A percentile compares a stretch with the other conserved stretches of the same genome.
Conservation (phyloP, 2,329 filamentous ascomycete species). For the Pseudocercospora vitis region DNA sequence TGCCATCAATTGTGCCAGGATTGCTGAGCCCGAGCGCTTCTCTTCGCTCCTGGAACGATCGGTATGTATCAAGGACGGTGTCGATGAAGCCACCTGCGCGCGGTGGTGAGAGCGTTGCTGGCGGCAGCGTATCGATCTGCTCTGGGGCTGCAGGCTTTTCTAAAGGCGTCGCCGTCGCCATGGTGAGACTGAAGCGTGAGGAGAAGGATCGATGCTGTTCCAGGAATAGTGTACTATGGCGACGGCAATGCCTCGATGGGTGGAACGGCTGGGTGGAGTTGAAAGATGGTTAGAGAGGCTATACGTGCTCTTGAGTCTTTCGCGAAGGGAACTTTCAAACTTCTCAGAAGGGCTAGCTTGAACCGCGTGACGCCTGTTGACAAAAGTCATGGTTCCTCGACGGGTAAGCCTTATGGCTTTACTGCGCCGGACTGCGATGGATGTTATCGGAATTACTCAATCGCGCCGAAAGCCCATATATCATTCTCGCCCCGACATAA, state of each 20-base stretch:
- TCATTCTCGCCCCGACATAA: too few species aligned
- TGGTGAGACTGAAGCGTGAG: not conserved
- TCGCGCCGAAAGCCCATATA: too few species aligned
- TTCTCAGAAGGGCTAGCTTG: too few species aligned
- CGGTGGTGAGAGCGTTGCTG: conserved; percentile 26
- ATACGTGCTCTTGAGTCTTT: not conserved
- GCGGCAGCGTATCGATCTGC: conserved; percentile 25
- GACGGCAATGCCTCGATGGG: conserved; percentile 6
- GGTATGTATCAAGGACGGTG: conserved; percentile 64
- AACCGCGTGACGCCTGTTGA: too few species aligned
- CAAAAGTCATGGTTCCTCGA: too few species aligned
- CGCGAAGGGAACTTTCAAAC: not conserved
- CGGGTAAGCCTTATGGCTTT: too few species aligned
- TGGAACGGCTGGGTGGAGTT: not conserved
- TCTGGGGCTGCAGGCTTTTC: conserved; percentile 33
- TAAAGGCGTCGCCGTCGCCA: conserved; percentile 13
- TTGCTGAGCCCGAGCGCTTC: conserved; percentile 85
- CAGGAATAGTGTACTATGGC: not conserved
- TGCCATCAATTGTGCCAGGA: conserved; percentile 86
- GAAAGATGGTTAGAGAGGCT: not conserved
- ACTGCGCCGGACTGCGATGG: too few species aligned
- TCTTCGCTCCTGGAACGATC: conserved; percentile 79
- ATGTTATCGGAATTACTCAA: too few species aligned
- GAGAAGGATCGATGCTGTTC: not conserved
- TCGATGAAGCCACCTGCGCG: conserved; percentile 35